phyloP scores from a whole-genome alignment of 805 yeast species.

The Candida sphagnicola region DNA sequence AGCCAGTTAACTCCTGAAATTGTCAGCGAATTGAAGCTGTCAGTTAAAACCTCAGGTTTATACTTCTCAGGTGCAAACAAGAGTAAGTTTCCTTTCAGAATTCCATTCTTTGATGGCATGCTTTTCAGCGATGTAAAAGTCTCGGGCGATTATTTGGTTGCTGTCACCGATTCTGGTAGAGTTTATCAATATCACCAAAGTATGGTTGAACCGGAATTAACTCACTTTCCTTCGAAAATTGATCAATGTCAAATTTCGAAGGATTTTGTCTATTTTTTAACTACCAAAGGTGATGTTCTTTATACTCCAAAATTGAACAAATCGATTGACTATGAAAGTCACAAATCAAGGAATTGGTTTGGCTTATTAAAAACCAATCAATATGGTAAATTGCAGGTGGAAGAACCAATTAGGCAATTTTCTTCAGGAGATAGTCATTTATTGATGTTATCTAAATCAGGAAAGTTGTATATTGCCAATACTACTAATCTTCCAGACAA shows the following conservation, averaged over 20 bases:
- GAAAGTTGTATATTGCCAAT: constrained; percentile 59
- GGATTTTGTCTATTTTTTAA: constrained; percentile 42
- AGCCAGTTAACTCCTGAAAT: constrained; percentile 19
- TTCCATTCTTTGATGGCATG: constrained; percentile 61
- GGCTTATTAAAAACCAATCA: constrained; percentile 11
- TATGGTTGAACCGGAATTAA: constrained; percentile 18
- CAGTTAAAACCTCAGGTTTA: constrained; percentile 26
- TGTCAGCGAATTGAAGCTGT: constrained; percentile 16
- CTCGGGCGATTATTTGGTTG: constrained; percentile 45
- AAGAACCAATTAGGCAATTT: constrained; percentile 43
- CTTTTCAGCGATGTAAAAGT: constrained; percentile 54
- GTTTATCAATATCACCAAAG: constrained; percentile 68
- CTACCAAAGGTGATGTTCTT: constrained; percentile 34
- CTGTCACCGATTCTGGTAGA: constrained; percentile 66
- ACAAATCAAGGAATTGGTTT: constrained; percentile 19
- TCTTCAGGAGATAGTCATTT: constrained; percentile 67
- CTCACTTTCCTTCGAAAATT: constrained; percentile 26
- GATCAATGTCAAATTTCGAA: constrained; percentile 43
- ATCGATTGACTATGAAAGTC: constrained; percentile 11
- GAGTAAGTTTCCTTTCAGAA: constrained; percentile 52
- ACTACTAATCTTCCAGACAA: constrained; percentile 49
- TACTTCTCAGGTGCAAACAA: constrained; percentile 32
- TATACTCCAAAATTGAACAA: constrained; percentile 24
- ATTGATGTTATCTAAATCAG: constrained; percentile 54
- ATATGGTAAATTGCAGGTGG: constrained; percentile 9